phyloP scores from a whole-genome alignment of 2,329 filamentous ascomycete species.

The Fusarium miscanthi region DNA sequence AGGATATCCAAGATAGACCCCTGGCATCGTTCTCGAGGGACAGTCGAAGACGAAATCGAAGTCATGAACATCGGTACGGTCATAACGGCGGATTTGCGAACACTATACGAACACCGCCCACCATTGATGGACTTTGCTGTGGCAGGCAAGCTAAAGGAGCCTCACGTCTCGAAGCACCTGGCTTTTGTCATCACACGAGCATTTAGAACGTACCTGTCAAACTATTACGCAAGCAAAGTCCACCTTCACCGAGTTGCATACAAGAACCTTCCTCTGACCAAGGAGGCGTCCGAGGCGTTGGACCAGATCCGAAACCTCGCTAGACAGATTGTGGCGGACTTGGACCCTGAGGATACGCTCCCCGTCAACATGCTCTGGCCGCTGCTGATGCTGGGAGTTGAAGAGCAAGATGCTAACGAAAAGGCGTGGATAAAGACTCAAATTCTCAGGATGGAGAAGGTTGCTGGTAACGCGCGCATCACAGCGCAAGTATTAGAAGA shows the following conservation, averaged over 20 bases:
- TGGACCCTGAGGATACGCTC: slow-evolving; percentile 57
- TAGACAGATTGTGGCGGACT: slow-evolving; percentile 55
- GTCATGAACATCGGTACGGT: slow-evolving; percentile 65
- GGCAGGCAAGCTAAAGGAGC: slow-evolving; percentile 60
- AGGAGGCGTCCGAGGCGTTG: slow-evolving; percentile 60
- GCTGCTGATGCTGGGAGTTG: slow-evolving; percentile 65
- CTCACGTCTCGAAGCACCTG: slow-evolving; percentile 60
- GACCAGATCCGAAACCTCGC: slow-evolving; percentile 61
- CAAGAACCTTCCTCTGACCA: slow-evolving; percentile 62
- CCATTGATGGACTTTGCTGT: slow-evolving; percentile 67
- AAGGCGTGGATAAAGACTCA: slow-evolving; percentile 62
- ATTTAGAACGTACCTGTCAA: slow-evolving; percentile 67
- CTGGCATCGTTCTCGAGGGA: slow-evolving; percentile 66
- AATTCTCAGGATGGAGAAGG: slow-evolving; percentile 60
- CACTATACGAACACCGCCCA: slow-evolving; percentile 62
- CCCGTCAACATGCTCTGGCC: slow-evolving; percentile 69
- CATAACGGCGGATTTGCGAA: slow-evolving; percentile 62
- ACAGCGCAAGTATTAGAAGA: slow-evolving; percentile 59
- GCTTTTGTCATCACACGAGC: slow-evolving; percentile 62
- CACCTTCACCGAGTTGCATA: slow-evolving; percentile 69
- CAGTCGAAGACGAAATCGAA: slow-evolving; percentile 67
- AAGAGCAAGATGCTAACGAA: slow-evolving; percentile 62
- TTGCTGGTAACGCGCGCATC: slow-evolving; percentile 57
- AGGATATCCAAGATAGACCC: slow-evolving; percentile 67
- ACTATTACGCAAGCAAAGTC: slow-evolving; percentile 66